Evolutionary conservation across 106 monocot species (phyloP).

Genomic region (Vanilla planifolia): DNA sequence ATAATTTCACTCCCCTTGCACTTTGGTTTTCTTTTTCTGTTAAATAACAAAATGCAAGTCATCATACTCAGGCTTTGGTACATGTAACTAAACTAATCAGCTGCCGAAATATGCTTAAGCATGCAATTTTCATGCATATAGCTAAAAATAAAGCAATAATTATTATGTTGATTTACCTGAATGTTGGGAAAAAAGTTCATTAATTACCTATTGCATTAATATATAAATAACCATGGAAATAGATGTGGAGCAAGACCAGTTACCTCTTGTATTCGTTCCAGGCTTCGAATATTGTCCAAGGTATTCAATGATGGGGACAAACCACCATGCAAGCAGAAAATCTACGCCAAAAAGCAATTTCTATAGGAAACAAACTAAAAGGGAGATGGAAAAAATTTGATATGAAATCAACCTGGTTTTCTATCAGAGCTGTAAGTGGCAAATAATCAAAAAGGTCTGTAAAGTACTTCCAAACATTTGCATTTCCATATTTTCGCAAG

Average conservation of each 20-base stretch:
- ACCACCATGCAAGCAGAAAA: slow-evolving; percentile 86
- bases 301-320: slow-evolving; percentile 84
- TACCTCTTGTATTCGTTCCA: slow-evolving; percentile 92
- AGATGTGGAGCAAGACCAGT: background rate
- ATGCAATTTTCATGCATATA: background rate
- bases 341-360: slow-evolving; percentile 20
- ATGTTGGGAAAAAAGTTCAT: too few relatives aligned
- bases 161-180: too few relatives aligned
- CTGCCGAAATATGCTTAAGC: background rate
- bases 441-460: slow-evolving; percentile 91
- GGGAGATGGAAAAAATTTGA: background rate
- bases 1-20: too few relatives aligned
- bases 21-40: background rate
- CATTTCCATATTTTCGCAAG: slow-evolving; percentile 94
- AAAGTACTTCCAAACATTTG: slow-evolving; percentile 98
- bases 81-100: background rate
- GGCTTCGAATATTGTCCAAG: slow-evolving; percentile 78
- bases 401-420: slow-evolving; percentile 59
- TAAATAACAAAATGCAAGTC: background rate
- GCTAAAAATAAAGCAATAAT: too few relatives aligned
- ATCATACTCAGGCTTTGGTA: background rate
- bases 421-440: slow-evolving; percentile 87
- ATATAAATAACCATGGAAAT: background rate
- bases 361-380: slow-evolving; percentile 4
- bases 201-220: too few relatives aligned